These are phyloP conservation scores for Durusdinium trenchii DNA, from an alignment of 73 alveolate species.

Conservation along the genomic window DNA sequence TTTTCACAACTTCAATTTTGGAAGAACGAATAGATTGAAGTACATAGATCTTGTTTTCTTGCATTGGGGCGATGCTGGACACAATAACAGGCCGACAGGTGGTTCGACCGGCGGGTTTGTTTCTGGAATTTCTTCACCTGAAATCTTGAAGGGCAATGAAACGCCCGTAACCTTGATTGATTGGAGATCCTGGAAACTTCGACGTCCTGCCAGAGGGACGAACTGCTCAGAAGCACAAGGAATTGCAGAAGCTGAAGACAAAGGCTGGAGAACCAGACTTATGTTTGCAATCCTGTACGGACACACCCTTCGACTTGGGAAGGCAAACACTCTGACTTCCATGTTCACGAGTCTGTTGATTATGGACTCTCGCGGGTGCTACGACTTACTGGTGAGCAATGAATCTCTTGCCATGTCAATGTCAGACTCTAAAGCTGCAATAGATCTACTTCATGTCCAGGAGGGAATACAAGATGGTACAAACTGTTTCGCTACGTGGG, in stretches of 20 bases:
- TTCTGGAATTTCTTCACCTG: conserved; percentile 10
- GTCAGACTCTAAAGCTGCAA: not conserved
- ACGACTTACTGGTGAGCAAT: not conserved
- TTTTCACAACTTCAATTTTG: conserved; percentile 32
- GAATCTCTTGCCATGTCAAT: conserved; percentile 17
- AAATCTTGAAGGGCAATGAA: not conserved
- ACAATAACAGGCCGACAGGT: conserved; percentile 21
- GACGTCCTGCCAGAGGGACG: not conserved
- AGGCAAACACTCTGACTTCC: conserved; percentile 2
- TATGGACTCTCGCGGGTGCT: conserved; percentile 37
- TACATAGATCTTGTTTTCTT: not conserved
- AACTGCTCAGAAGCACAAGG: conserved; percentile 29
- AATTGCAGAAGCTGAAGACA: conserved; percentile 52
- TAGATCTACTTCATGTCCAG: not conserved
- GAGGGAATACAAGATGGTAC: conserved; percentile 3
- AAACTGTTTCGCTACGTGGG: conserved; percentile 13
- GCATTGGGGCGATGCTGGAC: conserved; percentile 52
- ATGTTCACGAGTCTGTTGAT: not conserved
- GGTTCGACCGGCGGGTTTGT: conserved; percentile 58
- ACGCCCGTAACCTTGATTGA: conserved; percentile 1
- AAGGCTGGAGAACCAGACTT: conserved; percentile 18
- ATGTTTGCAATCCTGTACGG: conserved; percentile 31
- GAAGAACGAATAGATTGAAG: not conserved
- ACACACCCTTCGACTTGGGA: not conserved
- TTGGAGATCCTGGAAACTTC: conserved; percentile 43